phyloP scores from a whole-genome alignment of 495 filamentous ascomycete species.

The Cudoniella acicularis region DNA sequence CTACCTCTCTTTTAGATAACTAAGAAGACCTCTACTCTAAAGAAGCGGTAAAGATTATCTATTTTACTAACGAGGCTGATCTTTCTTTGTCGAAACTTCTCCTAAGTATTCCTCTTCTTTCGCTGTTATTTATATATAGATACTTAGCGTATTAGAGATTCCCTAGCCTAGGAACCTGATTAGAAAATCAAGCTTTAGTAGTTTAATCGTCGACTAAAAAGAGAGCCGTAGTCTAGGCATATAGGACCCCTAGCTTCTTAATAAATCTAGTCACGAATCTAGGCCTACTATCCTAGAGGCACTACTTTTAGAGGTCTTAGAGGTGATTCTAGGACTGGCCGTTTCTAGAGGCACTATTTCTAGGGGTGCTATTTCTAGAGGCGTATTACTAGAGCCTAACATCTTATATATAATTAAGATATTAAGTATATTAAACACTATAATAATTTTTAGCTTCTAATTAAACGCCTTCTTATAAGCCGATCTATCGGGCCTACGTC shows the following conservation, averaged over 20 bases:
- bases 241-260: background rate
- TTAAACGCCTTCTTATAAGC: background rate
- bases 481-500: background rate
- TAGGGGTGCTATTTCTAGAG: background rate
- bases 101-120: constrained; percentile 6
- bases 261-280: background rate
- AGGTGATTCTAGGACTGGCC: background rate
- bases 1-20: constrained; percentile 23
- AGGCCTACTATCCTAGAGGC: background rate
- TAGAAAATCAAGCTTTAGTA: too few relatives aligned
- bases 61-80: constrained; percentile 16
- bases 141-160: constrained; percentile 1
- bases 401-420: background rate
- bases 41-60: constrained; percentile 19
- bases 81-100: constrained; percentile 21
- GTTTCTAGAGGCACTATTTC: background rate
- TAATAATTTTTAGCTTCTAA: background rate
- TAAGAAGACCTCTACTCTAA: constrained; percentile 13
- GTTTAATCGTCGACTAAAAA: background rate
- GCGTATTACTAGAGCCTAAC: background rate
- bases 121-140: constrained; percentile 3
- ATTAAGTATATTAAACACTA: background rate
- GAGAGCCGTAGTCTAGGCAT: background rate
- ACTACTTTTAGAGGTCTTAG: background rate
- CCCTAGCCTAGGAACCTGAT: constrained; percentile 1